Conservation (phyloP, 2,329 filamentous ascomycete species). For the Neonectria magnoliae region DNA sequence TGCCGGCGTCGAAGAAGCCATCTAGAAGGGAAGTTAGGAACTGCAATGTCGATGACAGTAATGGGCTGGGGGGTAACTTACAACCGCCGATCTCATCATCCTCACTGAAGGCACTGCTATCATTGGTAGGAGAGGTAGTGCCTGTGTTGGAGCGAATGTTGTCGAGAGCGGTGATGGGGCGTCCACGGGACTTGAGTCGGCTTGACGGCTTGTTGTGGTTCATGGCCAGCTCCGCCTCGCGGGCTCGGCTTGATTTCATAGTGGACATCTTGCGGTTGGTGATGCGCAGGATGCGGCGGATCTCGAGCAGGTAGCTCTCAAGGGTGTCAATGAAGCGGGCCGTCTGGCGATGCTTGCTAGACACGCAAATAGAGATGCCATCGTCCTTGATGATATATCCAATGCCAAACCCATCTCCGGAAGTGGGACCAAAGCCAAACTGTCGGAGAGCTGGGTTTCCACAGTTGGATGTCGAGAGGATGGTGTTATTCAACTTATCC, state of each 20-base stretch:
- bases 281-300: constrained; percentile 82
- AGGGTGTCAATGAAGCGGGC: constrained; percentile 88
- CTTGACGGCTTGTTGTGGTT: constrained; percentile 49
- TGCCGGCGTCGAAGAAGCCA: constrained; percentile 96
- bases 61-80: constrained; percentile 63
- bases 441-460: constrained; percentile 94
- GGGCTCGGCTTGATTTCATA: constrained; percentile 59
- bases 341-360: constrained; percentile 93
- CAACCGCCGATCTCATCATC: constrained; percentile 93
- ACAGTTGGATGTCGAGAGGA: constrained; percentile 97
- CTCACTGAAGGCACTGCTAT: constrained; percentile 78
- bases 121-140: constrained; percentile 70
- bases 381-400: constrained; percentile 94
- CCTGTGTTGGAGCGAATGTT: constrained; percentile 55
- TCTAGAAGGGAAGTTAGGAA: constrained; percentile 65
- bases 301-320: constrained; percentile 90
- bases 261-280: constrained; percentile 61
- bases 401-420: constrained; percentile 93
- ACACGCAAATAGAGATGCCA: constrained; percentile 88
- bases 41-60: not conserved
- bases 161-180: constrained; percentile 72
- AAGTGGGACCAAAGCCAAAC: constrained; percentile 96
- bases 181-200: constrained; percentile 76
- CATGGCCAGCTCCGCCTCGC: constrained; percentile 59
- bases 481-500: constrained; percentile 95